Evolutionary conservation across 148 eudicot genomes (phyloP), one percentile per base, ranked within the genome.

Genomic region (Dianthus caryophyllus): DNA sequence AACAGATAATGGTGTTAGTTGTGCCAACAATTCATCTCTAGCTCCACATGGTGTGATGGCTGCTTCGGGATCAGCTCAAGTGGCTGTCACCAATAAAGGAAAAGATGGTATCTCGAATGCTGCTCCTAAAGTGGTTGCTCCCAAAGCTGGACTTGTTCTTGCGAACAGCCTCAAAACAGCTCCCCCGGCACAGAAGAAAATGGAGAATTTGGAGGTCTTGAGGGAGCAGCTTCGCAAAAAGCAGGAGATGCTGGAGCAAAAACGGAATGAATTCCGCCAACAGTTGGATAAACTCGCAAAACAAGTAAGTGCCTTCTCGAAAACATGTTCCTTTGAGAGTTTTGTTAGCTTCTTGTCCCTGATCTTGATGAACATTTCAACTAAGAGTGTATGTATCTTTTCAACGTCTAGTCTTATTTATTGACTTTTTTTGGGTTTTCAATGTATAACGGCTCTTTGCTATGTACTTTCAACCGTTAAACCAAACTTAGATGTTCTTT

Each of bases 211-310:
- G 74, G 95, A 82, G 81, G 64, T 77, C 56, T 65, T 93, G 85
- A 86, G 84, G 82, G 95, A 93, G 85, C 87, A 89, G 80, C 78
- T 93, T 33, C 98, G 92, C 54, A 86, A 82, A 80, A 93, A 88
- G 80, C 98, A 93, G 81, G 95, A 90, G 81, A 77, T 90, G 85
- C 88, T 93, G 67, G 92, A 81, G 68, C 83, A 82, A 83, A 93
- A 86, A 77, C 81, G 96, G 59, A 79, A 43, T 65, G 92, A 86
- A 68, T 93, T 93, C 68, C 80, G 81, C 27, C 84, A 62, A 17
- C 78, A 84, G 78, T 74, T 93, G 78, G 83, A 84, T 71, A 88
- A 84, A 73, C 84, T 93, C 49, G 73, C 83, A 64, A 93, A 84
- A 71, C 88, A 90, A 60, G 98, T 93, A 83, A 72, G 79, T 70